Base-by-base conservation (phyloP, 2,329 filamentous ascomycete genomes). In the Nannizzia gypsea region DNA sequence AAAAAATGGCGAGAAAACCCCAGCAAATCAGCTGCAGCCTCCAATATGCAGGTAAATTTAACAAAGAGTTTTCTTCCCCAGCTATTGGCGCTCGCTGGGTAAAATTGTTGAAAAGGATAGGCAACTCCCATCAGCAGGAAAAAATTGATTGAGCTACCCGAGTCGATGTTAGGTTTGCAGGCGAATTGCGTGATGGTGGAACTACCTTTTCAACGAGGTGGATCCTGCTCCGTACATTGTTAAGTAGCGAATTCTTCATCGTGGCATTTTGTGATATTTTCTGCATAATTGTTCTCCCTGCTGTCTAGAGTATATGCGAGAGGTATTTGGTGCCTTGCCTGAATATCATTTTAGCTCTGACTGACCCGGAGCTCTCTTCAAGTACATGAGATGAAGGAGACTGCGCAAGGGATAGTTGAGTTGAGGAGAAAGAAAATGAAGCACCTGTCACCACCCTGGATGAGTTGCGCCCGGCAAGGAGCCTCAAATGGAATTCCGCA, bases 171-270 rank as follows among this genome's bases (percentile, higher is more conserved):
- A n/a, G 28, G 50, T 24, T 54, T 54, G 50, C 28, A 54, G 50
- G 26, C 24, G n/a, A 36, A 54, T 54, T 54, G 50, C 50, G 50
- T 54, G 50, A 54, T 54, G 50, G 50, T 54, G 50, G 20, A 54
- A 54, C 50, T 54, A 54, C 15, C n/a, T 42, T 54, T 54, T 26
- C n/a, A 26, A 54, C 31, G 48, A 52, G 24, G 22, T 28, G 50
- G 50, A 54, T 54, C 50, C 26, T 54, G 20, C 40, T 44, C 40
- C 40, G 15, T 44, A 28, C 24, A 20, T 8, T 54, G 48, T 31
- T 31, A 11, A 34, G 31, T 36, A 34, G 26, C 26, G 26, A 31
- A 34, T 50, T 31, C 15, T 54, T 54, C 28, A 15, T 17, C 28
- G 26, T 17, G 31, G 31, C 31, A 36, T 17, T 13, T 54, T 54